A percentile compares a stretch with the other conserved stretches of the same genome.
These are phyloP conservation scores for Alternaria sp. DNA, from an alignment of 2,329 filamentous ascomycete genomes.

Conservation along the genomic window DNA sequence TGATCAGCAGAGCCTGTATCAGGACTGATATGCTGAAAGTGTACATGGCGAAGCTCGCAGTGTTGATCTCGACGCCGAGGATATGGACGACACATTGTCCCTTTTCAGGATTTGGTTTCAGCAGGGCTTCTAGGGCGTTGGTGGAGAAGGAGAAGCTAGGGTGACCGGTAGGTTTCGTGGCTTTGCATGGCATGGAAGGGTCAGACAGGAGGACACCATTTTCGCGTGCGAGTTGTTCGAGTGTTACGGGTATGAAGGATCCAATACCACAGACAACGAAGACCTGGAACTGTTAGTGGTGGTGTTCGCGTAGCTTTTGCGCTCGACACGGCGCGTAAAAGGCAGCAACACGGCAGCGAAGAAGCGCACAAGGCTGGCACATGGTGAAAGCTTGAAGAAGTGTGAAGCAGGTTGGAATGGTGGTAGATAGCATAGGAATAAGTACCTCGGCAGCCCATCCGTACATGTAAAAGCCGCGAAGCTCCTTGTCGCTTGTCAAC, in stretches of 20 bases:
- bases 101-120: slow-evolving; percentile 38
- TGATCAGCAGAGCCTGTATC: slow-evolving; percentile 87
- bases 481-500: slow-evolving; percentile 86
- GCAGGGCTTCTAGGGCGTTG: slow-evolving; percentile 21
- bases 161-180: slow-evolving; percentile 64
- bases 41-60: slow-evolving; percentile 97
- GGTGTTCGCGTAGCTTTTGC: not conserved
- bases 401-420: not conserved
- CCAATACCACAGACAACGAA: slow-evolving; percentile 92
- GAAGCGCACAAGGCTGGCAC: not conserved
- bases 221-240: slow-evolving; percentile 92
- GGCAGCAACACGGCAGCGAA: not conserved
- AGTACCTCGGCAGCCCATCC: slow-evolving; percentile 85
- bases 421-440: not conserved
- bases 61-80: slow-evolving; percentile 88
- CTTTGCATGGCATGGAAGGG: slow-evolving; percentile 75
- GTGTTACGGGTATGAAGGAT: slow-evolving; percentile 89
- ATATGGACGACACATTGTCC: slow-evolving; percentile 83
- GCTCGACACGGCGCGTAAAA: not conserved
- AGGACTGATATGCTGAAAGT: slow-evolving; percentile 94
- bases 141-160: slow-evolving; percentile 31
- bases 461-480: slow-evolving; percentile 95
- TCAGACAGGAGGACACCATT: slow-evolving; percentile 88
- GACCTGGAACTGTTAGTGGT: slow-evolving; percentile 57
- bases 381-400: not conserved